Conservation (phyloP, 2,329 filamentous ascomycete species). For the Ploettnerulaceae sp. region DNA sequence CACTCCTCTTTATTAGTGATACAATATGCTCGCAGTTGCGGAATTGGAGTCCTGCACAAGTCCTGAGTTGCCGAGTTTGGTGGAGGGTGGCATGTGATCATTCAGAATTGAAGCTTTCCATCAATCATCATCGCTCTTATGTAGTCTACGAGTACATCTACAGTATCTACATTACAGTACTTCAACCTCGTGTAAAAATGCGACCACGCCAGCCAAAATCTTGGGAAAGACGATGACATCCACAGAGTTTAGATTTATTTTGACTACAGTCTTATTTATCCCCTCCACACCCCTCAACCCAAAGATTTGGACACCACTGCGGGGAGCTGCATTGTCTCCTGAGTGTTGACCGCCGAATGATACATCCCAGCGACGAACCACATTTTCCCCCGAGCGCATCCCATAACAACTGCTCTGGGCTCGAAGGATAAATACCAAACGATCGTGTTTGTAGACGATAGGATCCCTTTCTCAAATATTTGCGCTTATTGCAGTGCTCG, state of each 20-base stretch:
- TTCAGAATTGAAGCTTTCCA: slow-evolving; percentile 10
- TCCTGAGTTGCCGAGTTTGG: slow-evolving; percentile 5
- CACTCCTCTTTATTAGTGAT: too few relatives aligned
- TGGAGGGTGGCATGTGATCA: slow-evolving; percentile 13
- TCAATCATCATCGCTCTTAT: slow-evolving; percentile 1
- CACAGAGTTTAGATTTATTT: background rate
- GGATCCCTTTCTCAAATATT: background rate
- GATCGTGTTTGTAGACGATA: slow-evolving; percentile 2
- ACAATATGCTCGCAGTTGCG: background rate
- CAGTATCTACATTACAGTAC: too few relatives aligned
- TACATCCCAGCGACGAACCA: slow-evolving; percentile 7
- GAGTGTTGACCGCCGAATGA: slow-evolving; percentile 6
- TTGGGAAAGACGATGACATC: background rate
- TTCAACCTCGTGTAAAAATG: slow-evolving; percentile 2
- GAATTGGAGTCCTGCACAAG: background rate
- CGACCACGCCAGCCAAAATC: background rate
- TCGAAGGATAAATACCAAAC: slow-evolving; percentile 18
- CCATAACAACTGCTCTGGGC: too few relatives aligned
- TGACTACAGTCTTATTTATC: background rate
- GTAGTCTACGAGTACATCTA: too few relatives aligned
- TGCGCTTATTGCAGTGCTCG: background rate
- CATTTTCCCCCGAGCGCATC: slow-evolving; percentile 13
- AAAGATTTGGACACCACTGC: background rate
- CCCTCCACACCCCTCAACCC: too few relatives aligned
- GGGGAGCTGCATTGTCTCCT: background rate